Conservation (phyloP, 2,329 filamentous ascomycete species). For the Fusarium sterilihyphosum region DNA sequence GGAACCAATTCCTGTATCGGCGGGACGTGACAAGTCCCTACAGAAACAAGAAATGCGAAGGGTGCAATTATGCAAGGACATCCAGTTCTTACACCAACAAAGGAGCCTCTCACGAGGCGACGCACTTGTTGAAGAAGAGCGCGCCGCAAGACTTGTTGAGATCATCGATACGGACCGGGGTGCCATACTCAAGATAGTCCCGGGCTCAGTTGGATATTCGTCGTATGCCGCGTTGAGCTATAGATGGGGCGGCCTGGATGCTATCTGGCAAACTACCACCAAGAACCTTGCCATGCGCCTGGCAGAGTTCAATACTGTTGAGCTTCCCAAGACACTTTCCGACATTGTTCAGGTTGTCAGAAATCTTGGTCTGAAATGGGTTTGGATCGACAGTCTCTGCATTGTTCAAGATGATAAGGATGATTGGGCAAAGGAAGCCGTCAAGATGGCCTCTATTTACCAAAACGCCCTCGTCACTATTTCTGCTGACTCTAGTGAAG, state of each 20-base stretch:
- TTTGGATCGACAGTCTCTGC: conserved; percentile 5
- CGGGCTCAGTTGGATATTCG: background rate
- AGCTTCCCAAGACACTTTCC: background rate
- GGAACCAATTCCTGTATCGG: fast-evolving
- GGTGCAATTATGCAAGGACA: background rate
- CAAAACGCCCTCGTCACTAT: conserved; percentile 4
- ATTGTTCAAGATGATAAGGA: background rate
- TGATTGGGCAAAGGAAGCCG: background rate
- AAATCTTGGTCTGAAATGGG: background rate
- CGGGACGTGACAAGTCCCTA: fast-evolving
- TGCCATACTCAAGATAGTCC: background rate
- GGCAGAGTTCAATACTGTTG: background rate
- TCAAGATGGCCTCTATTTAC: conserved; percentile 7
- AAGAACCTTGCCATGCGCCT: background rate
- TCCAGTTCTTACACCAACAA: background rate
- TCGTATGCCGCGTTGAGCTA: background rate
- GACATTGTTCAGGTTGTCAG: background rate
- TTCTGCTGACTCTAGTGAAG: background rate
- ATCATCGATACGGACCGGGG: background rate
- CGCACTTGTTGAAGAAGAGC: background rate
- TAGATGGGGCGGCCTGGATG: background rate
- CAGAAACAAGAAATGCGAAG: background rate
- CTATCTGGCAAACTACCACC: background rate
- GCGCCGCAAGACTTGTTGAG: background rate
- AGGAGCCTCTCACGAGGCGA: fast-evolving